A percentile compares a stretch with the other conserved stretches of the same genome.
phyloP scores from a whole-genome alignment of 2,329 filamentous ascomycete genomes.

The Didymella exigua region DNA sequence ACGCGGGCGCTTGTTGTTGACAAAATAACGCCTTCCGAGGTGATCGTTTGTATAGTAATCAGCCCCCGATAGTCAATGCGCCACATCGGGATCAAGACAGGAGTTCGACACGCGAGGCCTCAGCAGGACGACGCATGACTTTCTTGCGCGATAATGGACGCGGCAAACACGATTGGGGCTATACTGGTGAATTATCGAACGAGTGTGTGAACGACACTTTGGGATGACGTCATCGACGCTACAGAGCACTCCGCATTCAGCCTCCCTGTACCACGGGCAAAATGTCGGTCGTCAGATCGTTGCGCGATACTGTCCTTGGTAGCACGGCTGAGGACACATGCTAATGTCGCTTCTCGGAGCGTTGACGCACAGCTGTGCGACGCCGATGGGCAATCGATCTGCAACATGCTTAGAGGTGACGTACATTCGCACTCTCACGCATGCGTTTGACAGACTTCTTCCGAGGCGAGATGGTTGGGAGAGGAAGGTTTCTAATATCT shows the following conservation, averaged over 20 bases:
- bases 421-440: too few species aligned
- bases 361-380: too few species aligned
- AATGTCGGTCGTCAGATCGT: neutral
- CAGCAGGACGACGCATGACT: neutral
- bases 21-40: conserved; percentile 4
- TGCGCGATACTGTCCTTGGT: neutral
- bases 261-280: neutral
- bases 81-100: neutral
- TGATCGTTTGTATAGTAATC: conserved; percentile 9
- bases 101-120: neutral
- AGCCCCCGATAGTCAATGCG: neutral
- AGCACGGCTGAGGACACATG: too few species aligned
- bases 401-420: too few species aligned
- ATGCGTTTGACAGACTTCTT: too few species aligned
- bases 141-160: neutral
- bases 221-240: neutral
- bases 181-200: too few species aligned
- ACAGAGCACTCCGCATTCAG: neutral
- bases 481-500: too few species aligned
- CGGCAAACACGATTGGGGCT: neutral
- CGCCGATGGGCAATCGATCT: too few species aligned
- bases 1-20: neutral
- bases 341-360: too few species aligned
- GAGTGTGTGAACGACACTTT: neutral
- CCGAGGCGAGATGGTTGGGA: too few species aligned